These are phyloP conservation scores for Euphrasia confusa DNA, from an alignment of 257 asterid species.

Conservation along the genomic window DNA sequence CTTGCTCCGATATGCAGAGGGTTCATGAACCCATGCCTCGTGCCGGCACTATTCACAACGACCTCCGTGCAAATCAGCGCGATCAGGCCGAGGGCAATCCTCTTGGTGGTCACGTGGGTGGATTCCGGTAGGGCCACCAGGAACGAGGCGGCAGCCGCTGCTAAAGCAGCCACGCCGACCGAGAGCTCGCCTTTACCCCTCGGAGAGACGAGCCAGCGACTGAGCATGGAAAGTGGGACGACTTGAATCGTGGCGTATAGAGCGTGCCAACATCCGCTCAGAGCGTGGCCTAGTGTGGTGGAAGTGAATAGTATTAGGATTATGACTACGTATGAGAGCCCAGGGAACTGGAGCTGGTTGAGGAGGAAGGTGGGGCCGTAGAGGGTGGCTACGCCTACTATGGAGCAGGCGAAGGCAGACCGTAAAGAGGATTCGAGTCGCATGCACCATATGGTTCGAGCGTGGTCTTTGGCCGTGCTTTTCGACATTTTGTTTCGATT, in stretches of 20 bases:
- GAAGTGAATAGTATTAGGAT: constrained; percentile 37
- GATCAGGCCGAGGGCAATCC: constrained; percentile 46
- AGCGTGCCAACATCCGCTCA: constrained; percentile 49
- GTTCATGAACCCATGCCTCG: constrained; percentile 19
- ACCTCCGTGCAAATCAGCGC: constrained; percentile 34
- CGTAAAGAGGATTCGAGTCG: constrained; percentile 40
- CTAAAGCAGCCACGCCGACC: constrained; percentile 30
- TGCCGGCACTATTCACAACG: constrained; percentile 25
- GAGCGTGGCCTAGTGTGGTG: constrained; percentile 36
- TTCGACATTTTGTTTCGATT: constrained; percentile 1
- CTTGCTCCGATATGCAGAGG: constrained; percentile 46
- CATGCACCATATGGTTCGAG: constrained; percentile 40
- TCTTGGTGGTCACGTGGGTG: constrained; percentile 34
- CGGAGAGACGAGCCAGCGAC: constrained; percentile 25
- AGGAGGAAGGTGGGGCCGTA: constrained; percentile 30
- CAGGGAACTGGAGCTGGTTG: constrained; percentile 29
- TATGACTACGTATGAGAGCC: constrained; percentile 41
- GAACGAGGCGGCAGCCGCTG: constrained; percentile 28
- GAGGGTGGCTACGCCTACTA: constrained; percentile 39
- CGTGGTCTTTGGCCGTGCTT: constrained; percentile 20
- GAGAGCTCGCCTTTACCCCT: constrained; percentile 25
- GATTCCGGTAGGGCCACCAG: constrained; percentile 39
- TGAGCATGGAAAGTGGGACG: constrained; percentile 35
- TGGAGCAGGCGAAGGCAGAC: constrained; percentile 42
- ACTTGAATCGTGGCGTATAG: constrained; percentile 40